phyloP scores from a whole-genome alignment of 129 eudicot genomes.

The Escallonia rubra region DNA sequence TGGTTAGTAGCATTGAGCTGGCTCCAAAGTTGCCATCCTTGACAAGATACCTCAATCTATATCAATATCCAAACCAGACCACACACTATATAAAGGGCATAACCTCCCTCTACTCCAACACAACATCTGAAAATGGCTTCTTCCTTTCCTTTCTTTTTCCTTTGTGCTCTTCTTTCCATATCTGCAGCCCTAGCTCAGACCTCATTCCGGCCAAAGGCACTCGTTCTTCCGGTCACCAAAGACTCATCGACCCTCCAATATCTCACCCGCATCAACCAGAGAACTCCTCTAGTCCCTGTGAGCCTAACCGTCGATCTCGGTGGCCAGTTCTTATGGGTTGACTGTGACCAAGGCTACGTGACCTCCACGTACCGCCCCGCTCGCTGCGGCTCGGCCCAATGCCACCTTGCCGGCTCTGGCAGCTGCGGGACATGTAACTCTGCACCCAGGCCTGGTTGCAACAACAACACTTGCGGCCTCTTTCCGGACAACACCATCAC shows the following conservation, averaged over 20 bases:
- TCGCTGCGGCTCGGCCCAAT: constrained; percentile 35
- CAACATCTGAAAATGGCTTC: not conserved
- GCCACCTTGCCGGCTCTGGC: constrained; percentile 29
- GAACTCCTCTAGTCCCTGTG: constrained; percentile 43
- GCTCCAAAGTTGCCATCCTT: not conserved
- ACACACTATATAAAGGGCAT: not conserved
- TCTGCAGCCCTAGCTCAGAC: constrained; percentile 15
- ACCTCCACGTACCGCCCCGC: constrained; percentile 43
- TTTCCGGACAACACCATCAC: constrained; percentile 36
- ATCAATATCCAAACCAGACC: not conserved
- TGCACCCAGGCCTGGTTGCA: constrained; percentile 30
- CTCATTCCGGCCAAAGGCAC: constrained; percentile 38
- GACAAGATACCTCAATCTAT: not conserved
- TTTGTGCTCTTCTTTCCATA: not conserved
- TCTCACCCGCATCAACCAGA: constrained; percentile 31
- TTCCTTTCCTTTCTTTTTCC: not conserved
- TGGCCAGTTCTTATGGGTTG: constrained; percentile 52
- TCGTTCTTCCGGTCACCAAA: constrained; percentile 42
- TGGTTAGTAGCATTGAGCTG: not conserved
- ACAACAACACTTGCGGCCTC: constrained; percentile 33
- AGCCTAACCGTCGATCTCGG: constrained; percentile 43
- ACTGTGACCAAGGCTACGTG: constrained; percentile 32
- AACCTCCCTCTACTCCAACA: not conserved
- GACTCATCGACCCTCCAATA: constrained; percentile 46
- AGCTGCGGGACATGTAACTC: constrained; percentile 25